phyloP scores from a whole-genome alignment of 192 early-diverging fungal species.

The Chytriomyces hyalinus region DNA sequence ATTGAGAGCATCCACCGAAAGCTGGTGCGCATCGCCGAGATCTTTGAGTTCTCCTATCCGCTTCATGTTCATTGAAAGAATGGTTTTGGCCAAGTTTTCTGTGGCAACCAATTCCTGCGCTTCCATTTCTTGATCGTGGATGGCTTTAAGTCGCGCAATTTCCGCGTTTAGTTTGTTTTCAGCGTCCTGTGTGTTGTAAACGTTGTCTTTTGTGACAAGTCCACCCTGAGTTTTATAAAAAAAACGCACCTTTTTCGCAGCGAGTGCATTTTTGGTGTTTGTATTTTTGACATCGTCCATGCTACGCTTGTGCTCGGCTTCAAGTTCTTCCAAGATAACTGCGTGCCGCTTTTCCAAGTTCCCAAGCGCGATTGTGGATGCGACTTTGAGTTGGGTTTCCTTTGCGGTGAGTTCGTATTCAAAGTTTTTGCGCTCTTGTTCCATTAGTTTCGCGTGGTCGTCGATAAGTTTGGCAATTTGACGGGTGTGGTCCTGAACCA shows the following conservation, averaged over 20 bases:
- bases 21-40: constrained; percentile 26
- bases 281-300: constrained; percentile 51
- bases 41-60: constrained; percentile 34
- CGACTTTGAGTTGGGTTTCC: constrained; percentile 56
- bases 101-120: neutral
- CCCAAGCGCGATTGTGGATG: constrained; percentile 42
- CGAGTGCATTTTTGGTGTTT: constrained; percentile 41
- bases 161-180: constrained; percentile 36
- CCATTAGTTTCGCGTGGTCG: constrained; percentile 26
- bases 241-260: constrained; percentile 50
- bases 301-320: constrained; percentile 40
- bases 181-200: constrained; percentile 41
- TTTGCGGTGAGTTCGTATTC: constrained; percentile 44
- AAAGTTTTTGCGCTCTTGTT: constrained; percentile 39
- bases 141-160: constrained; percentile 22
- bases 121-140: constrained; percentile 28
- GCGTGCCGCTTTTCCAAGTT: constrained; percentile 46
- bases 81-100: constrained; percentile 27
- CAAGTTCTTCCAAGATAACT: constrained; percentile 40
- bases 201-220: constrained; percentile 48
- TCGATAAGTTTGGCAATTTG: constrained; percentile 24
- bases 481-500: constrained; percentile 28
- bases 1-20: constrained; percentile 18
- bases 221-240: constrained; percentile 34
- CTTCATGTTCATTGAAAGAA: constrained; percentile 36